Conservation (phyloP, 495 filamentous ascomycete species). For the Lindgomyces ingoldianus region DNA sequence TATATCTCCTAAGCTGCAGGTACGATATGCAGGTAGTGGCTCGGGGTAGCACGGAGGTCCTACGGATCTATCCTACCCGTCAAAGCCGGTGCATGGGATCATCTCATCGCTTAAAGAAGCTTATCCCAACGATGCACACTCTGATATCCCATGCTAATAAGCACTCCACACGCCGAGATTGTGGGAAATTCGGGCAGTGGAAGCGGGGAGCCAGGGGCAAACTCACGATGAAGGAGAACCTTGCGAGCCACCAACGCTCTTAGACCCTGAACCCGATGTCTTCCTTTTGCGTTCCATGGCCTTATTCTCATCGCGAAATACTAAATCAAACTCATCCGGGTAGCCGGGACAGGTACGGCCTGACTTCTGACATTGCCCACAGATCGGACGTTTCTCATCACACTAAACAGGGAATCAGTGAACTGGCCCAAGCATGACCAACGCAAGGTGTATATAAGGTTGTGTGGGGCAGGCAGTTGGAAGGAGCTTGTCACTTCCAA, state of each 20-base stretch:
- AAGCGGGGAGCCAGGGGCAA: not conserved
- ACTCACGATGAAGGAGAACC: conserved; percentile 29
- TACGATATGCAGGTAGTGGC: no score
- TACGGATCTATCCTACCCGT: not conserved
- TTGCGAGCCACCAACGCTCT: conserved; percentile 14
- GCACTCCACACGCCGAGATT: not conserved
- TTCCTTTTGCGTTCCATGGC: conserved; percentile 33
- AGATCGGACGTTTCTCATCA: conserved; percentile 41
- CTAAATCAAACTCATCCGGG: conserved; percentile 43
- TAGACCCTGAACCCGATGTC: conserved; percentile 21
- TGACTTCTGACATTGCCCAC: conserved; percentile 39
- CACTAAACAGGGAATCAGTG: conserved; percentile 35
- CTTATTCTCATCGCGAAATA: conserved; percentile 42
- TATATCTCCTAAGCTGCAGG: no score
- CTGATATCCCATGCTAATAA: not conserved
- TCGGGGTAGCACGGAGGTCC: not conserved
- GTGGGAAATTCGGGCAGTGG: not conserved
- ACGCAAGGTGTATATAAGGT: not conserved
- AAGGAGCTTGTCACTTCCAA: not conserved
- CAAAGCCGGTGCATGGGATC: not conserved
- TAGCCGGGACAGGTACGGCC: conserved; percentile 42
- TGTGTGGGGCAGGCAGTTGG: not conserved
- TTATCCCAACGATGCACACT: not conserved
- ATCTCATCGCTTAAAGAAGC: not conserved
- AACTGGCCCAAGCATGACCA: not conserved